These are phyloP conservation scores for Saturnispora serradocipensis DNA, from an alignment of 805 yeast genomes.

Conservation along the genomic window DNA sequence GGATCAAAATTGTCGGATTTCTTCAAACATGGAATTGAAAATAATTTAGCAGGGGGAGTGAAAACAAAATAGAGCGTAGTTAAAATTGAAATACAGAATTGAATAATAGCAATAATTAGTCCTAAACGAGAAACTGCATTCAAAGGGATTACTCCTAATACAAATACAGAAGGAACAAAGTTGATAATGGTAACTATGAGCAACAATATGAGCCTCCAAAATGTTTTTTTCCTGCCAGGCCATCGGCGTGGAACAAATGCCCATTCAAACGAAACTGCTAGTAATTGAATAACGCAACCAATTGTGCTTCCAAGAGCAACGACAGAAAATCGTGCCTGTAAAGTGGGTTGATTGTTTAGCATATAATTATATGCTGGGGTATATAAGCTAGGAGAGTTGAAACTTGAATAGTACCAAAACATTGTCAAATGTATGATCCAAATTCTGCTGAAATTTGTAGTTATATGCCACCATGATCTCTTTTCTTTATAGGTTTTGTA, in stretches of 20 bases:
- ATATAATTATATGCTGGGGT: constrained; percentile 34
- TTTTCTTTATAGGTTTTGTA: constrained; percentile 39
- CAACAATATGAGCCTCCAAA: constrained; percentile 28
- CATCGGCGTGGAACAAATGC: constrained; percentile 38
- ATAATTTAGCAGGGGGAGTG: constrained; percentile 30
- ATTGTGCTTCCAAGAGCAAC: constrained; percentile 39
- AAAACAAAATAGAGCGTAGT: constrained; percentile 36
- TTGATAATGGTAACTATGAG: constrained; percentile 27
- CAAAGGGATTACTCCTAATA: constrained; percentile 31
- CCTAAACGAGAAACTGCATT: constrained; percentile 30
- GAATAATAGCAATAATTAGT: constrained; percentile 31
- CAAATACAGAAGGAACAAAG: constrained; percentile 33
- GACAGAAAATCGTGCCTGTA: constrained; percentile 35
- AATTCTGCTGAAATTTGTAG: constrained; percentile 41
- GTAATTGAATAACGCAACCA: constrained; percentile 33
- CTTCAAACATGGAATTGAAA: constrained; percentile 17
- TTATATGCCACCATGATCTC: constrained; percentile 41
- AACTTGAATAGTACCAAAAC: constrained; percentile 45
- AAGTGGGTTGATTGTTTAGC: constrained; percentile 36
- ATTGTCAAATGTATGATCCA: constrained; percentile 44
- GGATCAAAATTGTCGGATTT: constrained; percentile 24
- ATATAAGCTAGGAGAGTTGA: constrained; percentile 42
- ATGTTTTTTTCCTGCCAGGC: constrained; percentile 37
- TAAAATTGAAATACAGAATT: constrained; percentile 34
- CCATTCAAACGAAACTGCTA: constrained; percentile 35